Conservation (phyloP, 768 basidiomycete species). For the Mycena metata region DNA sequence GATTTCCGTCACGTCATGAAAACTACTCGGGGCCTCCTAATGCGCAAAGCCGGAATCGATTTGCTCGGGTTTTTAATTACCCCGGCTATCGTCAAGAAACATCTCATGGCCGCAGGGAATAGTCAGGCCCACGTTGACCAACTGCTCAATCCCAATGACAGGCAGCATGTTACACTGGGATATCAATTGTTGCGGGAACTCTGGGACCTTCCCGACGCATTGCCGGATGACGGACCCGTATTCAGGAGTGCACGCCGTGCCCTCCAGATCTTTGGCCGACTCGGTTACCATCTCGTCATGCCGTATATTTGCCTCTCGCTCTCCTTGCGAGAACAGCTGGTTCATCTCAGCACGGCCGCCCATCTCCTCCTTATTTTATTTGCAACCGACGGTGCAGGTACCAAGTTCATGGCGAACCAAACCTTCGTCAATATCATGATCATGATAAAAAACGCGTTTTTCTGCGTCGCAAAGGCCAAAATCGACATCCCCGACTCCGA, state of each 20-base stretch:
- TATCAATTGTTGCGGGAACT: background rate
- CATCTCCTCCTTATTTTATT: background rate
- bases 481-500: conserved; percentile 46
- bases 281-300: background rate
- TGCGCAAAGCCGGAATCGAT: conserved; percentile 41
- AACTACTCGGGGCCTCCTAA: conserved; percentile 41
- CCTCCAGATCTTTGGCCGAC: background rate
- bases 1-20: conserved; percentile 51
- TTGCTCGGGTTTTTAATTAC: conserved; percentile 14
- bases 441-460: too few species aligned
- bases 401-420: background rate
- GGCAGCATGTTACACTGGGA: background rate
- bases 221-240: background rate
- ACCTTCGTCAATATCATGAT: background rate
- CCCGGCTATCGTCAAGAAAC: background rate
- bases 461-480: conserved; percentile 51
- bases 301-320: background rate
- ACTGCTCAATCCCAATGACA: background rate
- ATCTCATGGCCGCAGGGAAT: background rate
- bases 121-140: background rate
- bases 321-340: too few species aligned
- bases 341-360: too few species aligned
- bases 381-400: background rate
- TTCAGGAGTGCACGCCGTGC: background rate
- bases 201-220: background rate